Conservation (phyloP, 345 rosid genomes). For the Brassica nigra region DNA sequence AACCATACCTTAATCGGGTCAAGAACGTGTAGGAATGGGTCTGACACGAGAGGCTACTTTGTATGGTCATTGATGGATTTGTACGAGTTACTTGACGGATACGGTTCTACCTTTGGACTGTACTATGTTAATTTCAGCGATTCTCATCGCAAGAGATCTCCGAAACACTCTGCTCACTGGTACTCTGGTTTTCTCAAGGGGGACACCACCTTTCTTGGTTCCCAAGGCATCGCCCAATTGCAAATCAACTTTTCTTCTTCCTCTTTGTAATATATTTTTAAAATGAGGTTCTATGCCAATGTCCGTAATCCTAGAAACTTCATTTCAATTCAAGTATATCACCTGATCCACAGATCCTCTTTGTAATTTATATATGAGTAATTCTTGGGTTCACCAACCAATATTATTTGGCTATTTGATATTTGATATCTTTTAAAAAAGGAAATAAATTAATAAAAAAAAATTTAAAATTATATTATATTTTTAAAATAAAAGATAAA, state of each 20-base stretch:
- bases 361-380: too few relatives aligned
- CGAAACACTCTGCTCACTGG: background rate
- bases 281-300: too few relatives aligned
- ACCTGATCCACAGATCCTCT: too few relatives aligned
- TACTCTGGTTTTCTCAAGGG: background rate
- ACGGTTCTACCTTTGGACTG: background rate
- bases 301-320: too few relatives aligned
- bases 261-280: background rate
- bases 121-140: constrained; percentile 1
- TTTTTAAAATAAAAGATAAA: too few relatives aligned
- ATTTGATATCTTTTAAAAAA: too few relatives aligned
- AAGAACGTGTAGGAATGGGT: background rate
- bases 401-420: too few relatives aligned
- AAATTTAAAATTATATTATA: too few relatives aligned
- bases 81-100: background rate
- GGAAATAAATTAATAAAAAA: too few relatives aligned
- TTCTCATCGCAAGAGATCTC: background rate
- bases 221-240: background rate
- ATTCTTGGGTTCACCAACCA: too few relatives aligned
- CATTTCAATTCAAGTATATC: too few relatives aligned
- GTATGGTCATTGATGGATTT: constrained; percentile 2
- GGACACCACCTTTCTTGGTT: background rate
- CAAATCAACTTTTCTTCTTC: background rate
- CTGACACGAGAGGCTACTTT: constrained; percentile 1
- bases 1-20: too few relatives aligned